These are phyloP conservation scores for Geranium rotundifolium DNA, from an alignment of 345 rosid genomes.

Conservation along the genomic window DNA sequence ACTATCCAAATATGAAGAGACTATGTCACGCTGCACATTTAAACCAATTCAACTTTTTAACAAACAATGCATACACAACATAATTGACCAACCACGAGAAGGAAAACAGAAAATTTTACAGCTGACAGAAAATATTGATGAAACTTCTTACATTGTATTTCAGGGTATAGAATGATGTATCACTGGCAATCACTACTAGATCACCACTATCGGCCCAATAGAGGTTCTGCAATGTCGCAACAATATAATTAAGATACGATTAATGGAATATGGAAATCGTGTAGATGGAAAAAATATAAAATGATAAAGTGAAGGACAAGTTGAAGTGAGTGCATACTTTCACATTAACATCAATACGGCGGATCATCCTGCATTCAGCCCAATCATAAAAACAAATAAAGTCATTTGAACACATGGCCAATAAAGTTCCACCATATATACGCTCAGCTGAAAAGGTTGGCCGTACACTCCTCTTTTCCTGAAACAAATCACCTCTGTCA, in stretches of 20 bases:
- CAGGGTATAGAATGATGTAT: slow-evolving; percentile 74
- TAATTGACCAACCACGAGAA: not conserved
- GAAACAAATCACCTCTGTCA: slow-evolving; percentile 23
- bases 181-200: slow-evolving; percentile 79
- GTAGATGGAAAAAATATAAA: not conserved
- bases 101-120: not conserved
- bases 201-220: slow-evolving; percentile 97
- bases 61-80: not conserved
- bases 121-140: not conserved
- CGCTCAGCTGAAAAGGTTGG: slow-evolving; percentile 89
- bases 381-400: slow-evolving; percentile 91
- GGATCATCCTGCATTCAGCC: slow-evolving; percentile 89
- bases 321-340: slow-evolving; percentile 42
- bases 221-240: slow-evolving; percentile 47
- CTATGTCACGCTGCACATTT: slow-evolving; percentile 72
- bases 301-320: not conserved
- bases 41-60: slow-evolving; percentile 9
- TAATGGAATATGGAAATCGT: not conserved
- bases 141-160: slow-evolving; percentile 51
- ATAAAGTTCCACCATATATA: slow-evolving; percentile 67
- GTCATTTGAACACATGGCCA: slow-evolving; percentile 86
- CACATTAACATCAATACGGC: slow-evolving; percentile 80
- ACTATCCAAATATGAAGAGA: slow-evolving; percentile 75
- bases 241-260: not conserved
- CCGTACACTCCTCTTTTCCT: slow-evolving; percentile 75